A percentile compares a stretch with the other conserved stretches of the same genome.
Evolutionary conservation across 1,139 yeast genomes (phyloP).

Genomic region (Kazachstania sp.): DNA sequence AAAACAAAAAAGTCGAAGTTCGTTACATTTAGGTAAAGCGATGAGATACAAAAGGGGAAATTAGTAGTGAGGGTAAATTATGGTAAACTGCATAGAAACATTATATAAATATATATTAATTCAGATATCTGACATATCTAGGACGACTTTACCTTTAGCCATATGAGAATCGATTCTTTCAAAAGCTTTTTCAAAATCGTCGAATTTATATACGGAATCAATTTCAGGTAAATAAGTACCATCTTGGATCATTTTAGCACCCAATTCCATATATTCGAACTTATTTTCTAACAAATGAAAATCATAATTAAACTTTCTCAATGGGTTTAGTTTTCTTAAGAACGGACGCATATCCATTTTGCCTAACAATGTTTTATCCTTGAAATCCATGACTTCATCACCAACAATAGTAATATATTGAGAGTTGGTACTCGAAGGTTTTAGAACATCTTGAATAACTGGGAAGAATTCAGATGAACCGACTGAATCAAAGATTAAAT

Average conservation of each 20-base stretch:
- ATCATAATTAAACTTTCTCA: slow-evolving; percentile 32
- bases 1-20: too few relatives aligned
- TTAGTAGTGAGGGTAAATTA: too few relatives aligned
- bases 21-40: too few relatives aligned
- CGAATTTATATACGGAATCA: slow-evolving; percentile 46
- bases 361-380: slow-evolving; percentile 23
- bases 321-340: slow-evolving; percentile 60
- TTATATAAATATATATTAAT: too few relatives aligned
- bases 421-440: slow-evolving; percentile 35
- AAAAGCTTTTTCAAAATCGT: slow-evolving; percentile 43
- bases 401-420: slow-evolving; percentile 47
- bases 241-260: slow-evolving; percentile 34
- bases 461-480: slow-evolving; percentile 37
- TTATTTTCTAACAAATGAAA: slow-evolving; percentile 17
- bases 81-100: too few relatives aligned
- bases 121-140: slow-evolving; percentile 14
- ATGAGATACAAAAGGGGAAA: too few relatives aligned
- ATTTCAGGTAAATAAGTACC: slow-evolving; percentile 40
- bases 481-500: slow-evolving; percentile 40
- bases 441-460: slow-evolving; percentile 33
- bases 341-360: slow-evolving; percentile 19
- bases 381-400: slow-evolving; percentile 33
- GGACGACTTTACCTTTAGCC: slow-evolving; percentile 57
- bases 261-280: slow-evolving; percentile 30
- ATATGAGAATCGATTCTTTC: slow-evolving; percentile 39